Conservation (phyloP, 371 early-diverging fungal species). For the Rhizomucor pusillus region DNA sequence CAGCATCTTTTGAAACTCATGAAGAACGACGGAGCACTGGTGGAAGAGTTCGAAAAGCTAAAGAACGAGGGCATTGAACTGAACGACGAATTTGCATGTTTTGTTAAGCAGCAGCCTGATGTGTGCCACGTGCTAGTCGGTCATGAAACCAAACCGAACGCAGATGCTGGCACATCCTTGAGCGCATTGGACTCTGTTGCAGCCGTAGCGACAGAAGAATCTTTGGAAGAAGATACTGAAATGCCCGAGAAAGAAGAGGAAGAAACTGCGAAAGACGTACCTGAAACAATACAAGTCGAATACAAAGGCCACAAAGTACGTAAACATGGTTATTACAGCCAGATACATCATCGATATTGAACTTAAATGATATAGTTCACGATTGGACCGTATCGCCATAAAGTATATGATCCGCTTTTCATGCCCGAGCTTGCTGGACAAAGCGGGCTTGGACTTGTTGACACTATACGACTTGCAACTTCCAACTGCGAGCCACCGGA, state of each 20-base stretch:
- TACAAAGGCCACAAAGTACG: conserved; percentile 59
- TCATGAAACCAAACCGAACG: conserved; percentile 32
- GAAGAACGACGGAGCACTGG: conserved; percentile 52
- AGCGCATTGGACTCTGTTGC: conserved; percentile 24
- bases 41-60: conserved; percentile 35
- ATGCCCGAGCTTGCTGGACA: conserved; percentile 49
- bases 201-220: conserved; percentile 35
- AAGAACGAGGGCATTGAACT: conserved; percentile 22
- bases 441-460: conserved; percentile 48
- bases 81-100: conserved; percentile 55
- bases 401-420: conserved; percentile 65
- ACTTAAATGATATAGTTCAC: conserved; percentile 37
- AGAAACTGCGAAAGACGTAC: conserved; percentile 13
- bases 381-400: conserved; percentile 61
- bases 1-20: conserved; percentile 56
- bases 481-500: conserved; percentile 73
- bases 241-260: conserved; percentile 26
- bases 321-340: conserved; percentile 4
- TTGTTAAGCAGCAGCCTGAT: conserved; percentile 55
- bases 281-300: conserved; percentile 48
- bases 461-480: conserved; percentile 64
- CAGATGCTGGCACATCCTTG: neutral
- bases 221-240: conserved; percentile 23
- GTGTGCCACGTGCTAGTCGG: conserved; percentile 54
- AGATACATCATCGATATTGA: neutral